These are phyloP conservation scores for Tagetes patula DNA, from an alignment of 129 eudicot species.

Conservation along the genomic window DNA sequence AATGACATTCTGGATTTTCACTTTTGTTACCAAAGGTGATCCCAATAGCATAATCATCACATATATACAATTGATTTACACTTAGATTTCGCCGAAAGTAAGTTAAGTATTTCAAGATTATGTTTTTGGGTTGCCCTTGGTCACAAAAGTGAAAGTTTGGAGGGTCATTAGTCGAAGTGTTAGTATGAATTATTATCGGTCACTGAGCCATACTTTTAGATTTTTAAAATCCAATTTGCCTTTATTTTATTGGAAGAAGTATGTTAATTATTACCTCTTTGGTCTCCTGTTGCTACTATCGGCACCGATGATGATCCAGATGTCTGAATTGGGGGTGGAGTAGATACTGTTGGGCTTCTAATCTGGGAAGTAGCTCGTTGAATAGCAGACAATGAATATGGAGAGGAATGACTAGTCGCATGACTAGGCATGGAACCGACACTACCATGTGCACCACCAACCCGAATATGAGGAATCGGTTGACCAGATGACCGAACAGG, in stretches of 20 bases:
- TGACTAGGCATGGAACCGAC: constrained; percentile 21
- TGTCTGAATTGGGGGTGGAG: constrained; percentile 36
- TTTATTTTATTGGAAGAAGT: background rate
- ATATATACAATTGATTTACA: too few species aligned
- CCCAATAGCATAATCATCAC: too few species aligned
- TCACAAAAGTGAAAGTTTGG: too few species aligned
- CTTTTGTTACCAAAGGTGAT: too few species aligned
- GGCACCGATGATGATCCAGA: constrained; percentile 33
- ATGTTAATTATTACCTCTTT: constrained; percentile 35
- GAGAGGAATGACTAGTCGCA: constrained; percentile 37
- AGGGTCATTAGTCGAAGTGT: too few species aligned
- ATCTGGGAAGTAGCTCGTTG: constrained; percentile 41
- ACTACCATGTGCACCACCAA: constrained; percentile 29
- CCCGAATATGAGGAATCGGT: constrained; percentile 36
- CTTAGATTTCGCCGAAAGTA: too few species aligned
- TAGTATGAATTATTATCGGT: too few species aligned
- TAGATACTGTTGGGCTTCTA: constrained; percentile 21
- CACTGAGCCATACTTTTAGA: too few species aligned
- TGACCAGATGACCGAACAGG: constrained; percentile 40
- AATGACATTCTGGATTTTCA: too few species aligned
- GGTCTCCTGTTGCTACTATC: constrained; percentile 34
- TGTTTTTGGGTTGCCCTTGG: too few species aligned
- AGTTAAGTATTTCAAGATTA: too few species aligned
- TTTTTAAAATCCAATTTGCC: too few species aligned
- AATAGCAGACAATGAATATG: constrained; percentile 30